Base-by-base conservation (phyloP, 1,284 basidiomycete species). In the Malassezia slooffiae region DNA sequence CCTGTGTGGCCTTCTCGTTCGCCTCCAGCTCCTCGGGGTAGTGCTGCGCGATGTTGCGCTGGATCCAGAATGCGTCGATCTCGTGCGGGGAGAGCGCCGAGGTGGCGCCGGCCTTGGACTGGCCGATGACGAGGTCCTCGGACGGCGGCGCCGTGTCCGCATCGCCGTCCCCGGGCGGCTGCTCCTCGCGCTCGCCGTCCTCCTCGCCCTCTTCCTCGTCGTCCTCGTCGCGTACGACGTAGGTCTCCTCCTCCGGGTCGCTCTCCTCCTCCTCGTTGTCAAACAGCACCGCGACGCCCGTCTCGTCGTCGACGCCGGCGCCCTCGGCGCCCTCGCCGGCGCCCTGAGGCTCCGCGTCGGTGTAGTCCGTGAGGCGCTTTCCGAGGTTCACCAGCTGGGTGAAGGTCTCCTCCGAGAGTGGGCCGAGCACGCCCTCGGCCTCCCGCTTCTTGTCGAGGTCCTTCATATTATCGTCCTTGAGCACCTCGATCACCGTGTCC, bases 361-460 rank as follows among this genome's bases (percentile, higher is more conserved):
- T 83, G 53, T 90, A 97, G 71, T 99, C 93, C 2, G 90, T 95
- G 38, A 97, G 82, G 75, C 95, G 96, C 74, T 96, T 96, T 41
- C 82, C 79, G 34, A 97, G 75, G 59, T 77, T 83, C 54, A 95
- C 75, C 34, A 97, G 76, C 71, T 90, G 85, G 12, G 81, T 78
- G 70, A 96, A 97, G 3, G 74, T 68, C 52, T 95, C 90, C 59
- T 78, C 80, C 10, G 78, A 72, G 10, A 93, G 67, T 0, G 76
- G 53, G 0, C 85, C 80, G 3, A 91, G 67, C 37, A 96, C 77
- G 11, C 80, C 80, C 71, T 95, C 83, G 22, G 91, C 79, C 63
- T 95, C 89, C 72, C 81, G 85, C 73, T 95, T 93, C 77, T 91
- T 91, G 76, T 97, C 93, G 62, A 95, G 87, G 70, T 97, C 91